These are phyloP conservation scores for Cerrena zonata DNA, from an alignment of 1,284 basidiomycete genomes.

Conservation along the genomic window DNA sequence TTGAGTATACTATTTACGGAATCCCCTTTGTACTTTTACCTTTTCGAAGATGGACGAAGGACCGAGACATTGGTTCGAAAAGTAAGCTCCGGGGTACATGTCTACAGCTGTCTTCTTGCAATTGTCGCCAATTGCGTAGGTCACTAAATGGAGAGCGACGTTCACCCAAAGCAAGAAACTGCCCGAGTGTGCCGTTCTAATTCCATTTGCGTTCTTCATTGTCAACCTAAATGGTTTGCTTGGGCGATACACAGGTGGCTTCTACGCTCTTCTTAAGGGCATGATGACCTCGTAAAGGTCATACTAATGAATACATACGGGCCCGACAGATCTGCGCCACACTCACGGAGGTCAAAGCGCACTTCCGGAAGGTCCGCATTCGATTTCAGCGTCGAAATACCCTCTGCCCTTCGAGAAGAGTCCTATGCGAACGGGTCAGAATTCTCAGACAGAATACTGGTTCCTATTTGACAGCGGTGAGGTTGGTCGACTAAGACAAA, in stretches of 20 bases:
- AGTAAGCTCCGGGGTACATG: neutral
- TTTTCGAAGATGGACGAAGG: neutral
- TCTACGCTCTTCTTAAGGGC: no score
- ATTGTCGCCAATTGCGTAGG: neutral
- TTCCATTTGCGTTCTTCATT: neutral
- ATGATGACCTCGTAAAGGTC: no score
- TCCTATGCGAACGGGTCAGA: neutral
- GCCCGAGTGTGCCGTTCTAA: neutral
- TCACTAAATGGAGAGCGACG: neutral
- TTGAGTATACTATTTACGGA: neutral
- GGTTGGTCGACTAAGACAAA: neutral
- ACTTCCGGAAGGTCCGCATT: neutral
- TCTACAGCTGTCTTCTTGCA: neutral
- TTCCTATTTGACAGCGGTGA: neutral
- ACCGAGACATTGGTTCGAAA: neutral
- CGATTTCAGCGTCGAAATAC: neutral
- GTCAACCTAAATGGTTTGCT: neutral
- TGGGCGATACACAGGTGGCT: neutral
- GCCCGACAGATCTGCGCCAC: neutral
- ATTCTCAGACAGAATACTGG: neutral
- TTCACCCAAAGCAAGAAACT: neutral
- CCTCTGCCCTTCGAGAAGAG: neutral
- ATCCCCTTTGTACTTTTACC: neutral
- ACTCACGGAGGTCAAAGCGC: neutral
- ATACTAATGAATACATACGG: neutral